phyloP scores from a whole-genome alignment of 768 basidiomycete species.

The Chalciporus chontae region DNA sequence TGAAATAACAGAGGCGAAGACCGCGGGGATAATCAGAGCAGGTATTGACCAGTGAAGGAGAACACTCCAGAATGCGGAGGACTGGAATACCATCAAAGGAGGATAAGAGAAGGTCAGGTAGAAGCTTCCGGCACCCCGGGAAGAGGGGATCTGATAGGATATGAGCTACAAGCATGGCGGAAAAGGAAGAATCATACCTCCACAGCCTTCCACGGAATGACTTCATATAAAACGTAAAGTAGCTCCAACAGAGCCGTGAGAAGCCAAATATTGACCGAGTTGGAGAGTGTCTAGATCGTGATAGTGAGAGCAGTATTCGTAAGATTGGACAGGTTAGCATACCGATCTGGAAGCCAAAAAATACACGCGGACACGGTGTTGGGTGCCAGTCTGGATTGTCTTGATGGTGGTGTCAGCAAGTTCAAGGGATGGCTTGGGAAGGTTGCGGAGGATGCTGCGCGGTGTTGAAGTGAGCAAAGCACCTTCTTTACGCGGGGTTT shows the following conservation, averaged over 20 bases:
- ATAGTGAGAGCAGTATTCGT: neutral
- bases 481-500: conserved; percentile 19
- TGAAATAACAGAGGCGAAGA: conserved; percentile 58
- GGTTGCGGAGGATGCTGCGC: conserved; percentile 23
- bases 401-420: conserved; percentile 21
- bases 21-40: conserved; percentile 52
- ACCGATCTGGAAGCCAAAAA: conserved; percentile 28
- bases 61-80: conserved; percentile 48
- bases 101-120: conserved; percentile 43
- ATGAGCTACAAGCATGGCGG: conserved; percentile 1
- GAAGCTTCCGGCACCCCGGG: conserved; percentile 10
- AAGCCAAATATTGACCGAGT: conserved; percentile 58
- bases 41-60: conserved; percentile 64
- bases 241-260: conserved; percentile 54
- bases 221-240: conserved; percentile 45
- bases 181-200: conserved; percentile 31
- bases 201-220: conserved; percentile 52
- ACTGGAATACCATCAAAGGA: conserved; percentile 42
- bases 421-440: conserved; percentile 20
- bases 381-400: conserved; percentile 17
- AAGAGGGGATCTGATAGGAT: conserved; percentile 13
- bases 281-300: conserved; percentile 53
- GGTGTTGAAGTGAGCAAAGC: conserved; percentile 23
- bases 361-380: conserved; percentile 17
- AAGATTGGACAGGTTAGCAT: conserved; percentile 4